Conservation (phyloP, 176 grass and related monocot genomes). For the Pharus latifolius region DNA sequence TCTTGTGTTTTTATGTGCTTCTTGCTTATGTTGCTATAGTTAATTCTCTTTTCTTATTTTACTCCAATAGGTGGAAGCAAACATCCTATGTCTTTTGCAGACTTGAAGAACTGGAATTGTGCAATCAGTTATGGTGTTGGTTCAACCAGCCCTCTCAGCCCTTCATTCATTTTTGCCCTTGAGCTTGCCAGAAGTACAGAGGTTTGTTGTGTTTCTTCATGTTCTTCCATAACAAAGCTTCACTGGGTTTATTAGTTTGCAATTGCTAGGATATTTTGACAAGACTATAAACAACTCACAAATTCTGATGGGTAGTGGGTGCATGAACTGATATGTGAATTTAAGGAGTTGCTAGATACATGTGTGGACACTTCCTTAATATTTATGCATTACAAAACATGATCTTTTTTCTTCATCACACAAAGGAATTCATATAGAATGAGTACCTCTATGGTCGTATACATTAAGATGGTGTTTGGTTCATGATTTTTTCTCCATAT, state of each 20-base stretch:
- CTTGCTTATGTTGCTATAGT: neutral
- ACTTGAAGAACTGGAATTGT: conserved; percentile 79
- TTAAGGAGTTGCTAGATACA: neutral
- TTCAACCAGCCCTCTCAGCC: conserved; percentile 71
- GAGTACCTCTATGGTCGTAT: neutral
- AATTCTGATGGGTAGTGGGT: neutral
- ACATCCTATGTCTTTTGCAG: conserved; percentile 39
- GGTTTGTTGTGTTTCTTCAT: conserved; percentile 24
- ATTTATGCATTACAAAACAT: neutral
- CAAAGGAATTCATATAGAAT: neutral
- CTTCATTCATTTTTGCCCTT: conserved; percentile 76
- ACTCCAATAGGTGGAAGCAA: conserved; percentile 41
- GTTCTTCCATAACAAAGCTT: neutral
- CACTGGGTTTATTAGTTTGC: neutral
- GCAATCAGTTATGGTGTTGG: conserved; percentile 76
- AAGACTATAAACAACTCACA: neutral
- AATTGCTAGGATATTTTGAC: neutral
- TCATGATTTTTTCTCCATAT: no score
- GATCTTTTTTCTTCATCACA: neutral
- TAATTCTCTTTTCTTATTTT: conserved; percentile 12
- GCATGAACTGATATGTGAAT: neutral
- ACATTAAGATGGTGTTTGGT: no score
- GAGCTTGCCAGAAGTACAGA: conserved; percentile 64
- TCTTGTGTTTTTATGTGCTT: neutral
- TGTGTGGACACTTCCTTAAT: neutral